phyloP scores from a whole-genome alignment of 2,329 filamentous ascomycete species.

The Alternaria atra region DNA sequence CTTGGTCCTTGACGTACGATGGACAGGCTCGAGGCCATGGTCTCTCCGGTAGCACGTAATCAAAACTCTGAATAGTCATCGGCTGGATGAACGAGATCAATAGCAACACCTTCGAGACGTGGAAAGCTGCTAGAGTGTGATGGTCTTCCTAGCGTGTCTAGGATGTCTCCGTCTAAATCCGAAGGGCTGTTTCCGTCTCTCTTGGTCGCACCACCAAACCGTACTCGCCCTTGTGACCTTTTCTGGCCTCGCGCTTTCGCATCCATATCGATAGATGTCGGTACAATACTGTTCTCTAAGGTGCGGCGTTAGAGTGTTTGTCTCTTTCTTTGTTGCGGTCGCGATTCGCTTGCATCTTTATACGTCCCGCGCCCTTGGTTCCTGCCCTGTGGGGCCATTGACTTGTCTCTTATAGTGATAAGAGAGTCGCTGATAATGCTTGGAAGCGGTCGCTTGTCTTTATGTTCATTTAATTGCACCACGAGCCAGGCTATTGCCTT shows the following conservation, averaged over 20 bases:
- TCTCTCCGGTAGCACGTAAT: background rate
- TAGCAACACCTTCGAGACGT: background rate
- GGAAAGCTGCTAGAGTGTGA: background rate
- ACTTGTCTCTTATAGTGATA: background rate
- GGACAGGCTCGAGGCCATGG: background rate
- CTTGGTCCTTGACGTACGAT: background rate
- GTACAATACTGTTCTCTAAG: background rate
- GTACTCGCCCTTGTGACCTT: background rate
- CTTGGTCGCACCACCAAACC: background rate
- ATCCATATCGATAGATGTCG: background rate
- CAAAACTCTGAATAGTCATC: background rate
- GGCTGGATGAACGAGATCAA: background rate
- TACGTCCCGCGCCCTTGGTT: background rate
- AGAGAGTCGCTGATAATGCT: background rate
- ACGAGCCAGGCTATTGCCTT: background rate
- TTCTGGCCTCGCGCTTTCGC: background rate
- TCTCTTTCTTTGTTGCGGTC: background rate
- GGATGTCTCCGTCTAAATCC: too few relatives aligned
- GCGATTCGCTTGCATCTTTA: background rate
- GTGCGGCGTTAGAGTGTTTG: background rate
- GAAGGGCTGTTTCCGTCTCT: background rate
- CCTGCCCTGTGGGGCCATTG: background rate
- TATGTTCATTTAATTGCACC: too few relatives aligned
- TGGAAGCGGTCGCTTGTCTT: background rate
- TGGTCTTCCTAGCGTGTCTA: too few relatives aligned